These are phyloP conservation scores for Eucalyptus brandiana DNA, from an alignment of 345 rosid genomes.

Conservation along the genomic window DNA sequence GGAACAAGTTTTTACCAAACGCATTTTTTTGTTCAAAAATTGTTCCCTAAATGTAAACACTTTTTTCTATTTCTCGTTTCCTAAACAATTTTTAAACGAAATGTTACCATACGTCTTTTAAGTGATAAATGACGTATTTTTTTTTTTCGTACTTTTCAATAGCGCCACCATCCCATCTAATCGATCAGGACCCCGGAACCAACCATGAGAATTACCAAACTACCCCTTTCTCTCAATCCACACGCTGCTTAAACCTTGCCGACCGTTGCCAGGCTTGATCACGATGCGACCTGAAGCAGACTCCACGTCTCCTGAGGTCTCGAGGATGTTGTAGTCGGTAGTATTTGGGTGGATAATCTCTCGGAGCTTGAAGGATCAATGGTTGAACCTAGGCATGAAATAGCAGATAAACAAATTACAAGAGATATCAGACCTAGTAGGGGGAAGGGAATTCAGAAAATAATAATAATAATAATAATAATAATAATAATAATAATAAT, in stretches of 20 bases:
- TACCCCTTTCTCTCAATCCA: too few species aligned
- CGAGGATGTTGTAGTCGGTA: accelerated
- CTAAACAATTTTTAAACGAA: too few species aligned
- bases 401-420: accelerated
- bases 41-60: too few species aligned
- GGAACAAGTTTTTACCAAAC: too few species aligned
- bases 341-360: background rate
- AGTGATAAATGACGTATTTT: background rate
- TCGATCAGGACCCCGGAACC: accelerated
- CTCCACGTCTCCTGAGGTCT: background rate
- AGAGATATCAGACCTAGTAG: background rate
- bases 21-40: too few species aligned
- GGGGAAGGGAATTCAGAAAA: too few species aligned
- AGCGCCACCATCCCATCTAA: too few species aligned
- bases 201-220: background rate
- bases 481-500: too few species aligned
- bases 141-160: background rate
- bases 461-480: too few species aligned
- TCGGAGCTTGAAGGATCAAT: background rate
- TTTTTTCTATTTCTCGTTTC: too few species aligned
- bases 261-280: background rate
- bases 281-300: background rate
- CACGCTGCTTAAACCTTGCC: background rate
- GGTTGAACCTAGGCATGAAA: background rate
- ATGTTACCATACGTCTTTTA: too few species aligned